A percentile compares a stretch with the other conserved stretches of the same genome.
These are phyloP conservation scores for Microdochium nivale DNA, from an alignment of 2,329 filamentous ascomycete genomes.

Conservation along the genomic window DNA sequence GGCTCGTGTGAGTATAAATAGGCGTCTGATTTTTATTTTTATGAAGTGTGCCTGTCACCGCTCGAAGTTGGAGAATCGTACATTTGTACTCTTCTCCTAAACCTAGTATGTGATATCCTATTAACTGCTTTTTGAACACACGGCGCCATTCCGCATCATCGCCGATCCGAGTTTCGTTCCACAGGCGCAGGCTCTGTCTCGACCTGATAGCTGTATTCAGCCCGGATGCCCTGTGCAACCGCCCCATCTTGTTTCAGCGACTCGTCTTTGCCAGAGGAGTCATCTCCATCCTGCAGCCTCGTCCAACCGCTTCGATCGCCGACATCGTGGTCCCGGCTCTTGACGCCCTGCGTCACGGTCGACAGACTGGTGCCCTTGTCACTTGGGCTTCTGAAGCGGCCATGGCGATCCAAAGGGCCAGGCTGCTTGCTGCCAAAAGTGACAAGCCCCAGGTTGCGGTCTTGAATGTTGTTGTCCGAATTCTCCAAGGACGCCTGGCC, in stretches of 20 bases:
- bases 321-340: background rate
- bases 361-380: constrained; percentile 4
- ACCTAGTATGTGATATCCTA: background rate
- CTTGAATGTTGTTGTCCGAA: background rate
- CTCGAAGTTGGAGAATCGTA: background rate
- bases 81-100: background rate
- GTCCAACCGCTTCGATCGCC: constrained; percentile 1
- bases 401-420: background rate
- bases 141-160: background rate
- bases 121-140: background rate
- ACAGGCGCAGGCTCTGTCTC: background rate
- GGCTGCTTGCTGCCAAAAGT: constrained; percentile 3
- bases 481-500: constrained; percentile 1
- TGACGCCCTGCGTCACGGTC: constrained; percentile 1
- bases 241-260: background rate
- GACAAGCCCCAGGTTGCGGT: constrained; percentile 1
- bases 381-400: constrained; percentile 4
- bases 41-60: background rate
- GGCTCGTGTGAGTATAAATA: background rate
- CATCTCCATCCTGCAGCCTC: constrained; percentile 2
- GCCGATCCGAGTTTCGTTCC: background rate
- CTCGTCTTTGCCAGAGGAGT: constrained; percentile 1
- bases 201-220: constrained; percentile 7
- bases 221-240: constrained; percentile 2
- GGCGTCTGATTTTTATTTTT: background rate